Conservation (phyloP, 495 filamentous ascomycete species). For the Aspergillus cavernicola region DNA sequence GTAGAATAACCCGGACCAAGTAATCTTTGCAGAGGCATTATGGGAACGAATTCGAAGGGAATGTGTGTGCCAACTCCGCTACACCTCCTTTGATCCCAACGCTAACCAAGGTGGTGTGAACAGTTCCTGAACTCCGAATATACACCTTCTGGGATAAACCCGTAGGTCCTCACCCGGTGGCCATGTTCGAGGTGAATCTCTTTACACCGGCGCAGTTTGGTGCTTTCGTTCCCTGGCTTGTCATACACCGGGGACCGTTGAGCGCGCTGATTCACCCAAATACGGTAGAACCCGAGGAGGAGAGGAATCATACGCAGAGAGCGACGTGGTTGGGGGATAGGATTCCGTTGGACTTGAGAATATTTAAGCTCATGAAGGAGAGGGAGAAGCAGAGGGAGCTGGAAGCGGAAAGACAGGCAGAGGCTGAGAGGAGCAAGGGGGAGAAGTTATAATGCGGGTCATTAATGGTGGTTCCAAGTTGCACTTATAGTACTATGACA, state of each 20-base stretch:
- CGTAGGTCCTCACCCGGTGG: constrained; percentile 76
- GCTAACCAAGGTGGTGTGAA: background rate
- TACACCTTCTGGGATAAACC: constrained; percentile 74
- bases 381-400: constrained; percentile 22
- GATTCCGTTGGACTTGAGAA: constrained; percentile 61
- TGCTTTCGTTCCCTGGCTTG: constrained; percentile 80
- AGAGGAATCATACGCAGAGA: constrained; percentile 68
- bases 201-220: constrained; percentile 85
- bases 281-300: constrained; percentile 53
- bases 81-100: background rate
- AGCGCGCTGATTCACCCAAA: constrained; percentile 82
- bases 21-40: constrained; percentile 62
- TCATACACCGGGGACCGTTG: constrained; percentile 78
- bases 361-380: constrained; percentile 50
- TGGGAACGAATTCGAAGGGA: constrained; percentile 77
- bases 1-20: constrained; percentile 58
- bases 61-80: constrained; percentile 48
- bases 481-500: no score
- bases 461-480: no score
- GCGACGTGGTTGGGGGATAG: constrained; percentile 84
- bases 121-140: constrained; percentile 81
- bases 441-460: background rate
- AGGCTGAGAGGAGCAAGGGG: background rate
- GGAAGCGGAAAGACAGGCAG: constrained; percentile 11
- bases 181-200: constrained; percentile 90